Conservation (phyloP, 2,329 filamentous ascomycete species). For the Microsporum audouinii region DNA sequence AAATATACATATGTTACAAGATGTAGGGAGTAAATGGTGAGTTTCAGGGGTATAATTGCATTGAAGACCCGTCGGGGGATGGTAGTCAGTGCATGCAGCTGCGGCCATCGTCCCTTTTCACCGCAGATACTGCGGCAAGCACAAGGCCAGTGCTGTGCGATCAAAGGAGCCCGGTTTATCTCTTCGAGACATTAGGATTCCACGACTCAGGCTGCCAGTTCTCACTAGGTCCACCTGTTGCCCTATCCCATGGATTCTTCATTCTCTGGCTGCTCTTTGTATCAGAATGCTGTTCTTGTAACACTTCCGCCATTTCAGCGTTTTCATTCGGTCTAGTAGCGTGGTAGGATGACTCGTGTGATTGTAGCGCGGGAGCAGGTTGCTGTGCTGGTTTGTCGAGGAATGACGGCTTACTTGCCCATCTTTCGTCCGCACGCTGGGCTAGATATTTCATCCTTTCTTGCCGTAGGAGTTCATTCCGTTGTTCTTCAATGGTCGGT, state of each 20-base stretch:
- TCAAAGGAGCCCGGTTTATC: slow-evolving; percentile 16
- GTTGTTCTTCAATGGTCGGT: slow-evolving; percentile 48
- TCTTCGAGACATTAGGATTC: slow-evolving; percentile 39
- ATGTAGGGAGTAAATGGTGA: background rate
- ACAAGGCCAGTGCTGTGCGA: background rate
- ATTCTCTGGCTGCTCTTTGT: slow-evolving; percentile 11
- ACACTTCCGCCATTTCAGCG: slow-evolving; percentile 23
- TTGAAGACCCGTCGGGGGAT: background rate
- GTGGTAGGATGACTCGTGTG: slow-evolving; percentile 33
- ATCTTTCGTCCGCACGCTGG: slow-evolving; percentile 48
- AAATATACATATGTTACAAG: background rate
- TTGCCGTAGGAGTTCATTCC: slow-evolving; percentile 45
- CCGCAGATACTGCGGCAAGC: background rate
- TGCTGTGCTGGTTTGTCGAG: slow-evolving; percentile 46
- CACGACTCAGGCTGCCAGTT: slow-evolving; percentile 58
- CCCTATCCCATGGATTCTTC: slow-evolving; percentile 48
- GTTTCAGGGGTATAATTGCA: background rate
- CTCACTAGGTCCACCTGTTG: slow-evolving; percentile 47
- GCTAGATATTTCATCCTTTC: slow-evolving; percentile 49
- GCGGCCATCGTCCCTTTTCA: background rate
- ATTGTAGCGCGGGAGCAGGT: slow-evolving; percentile 32
- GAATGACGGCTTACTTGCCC: slow-evolving; percentile 48
- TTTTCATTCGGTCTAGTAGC: slow-evolving; percentile 14
- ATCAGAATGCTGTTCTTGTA: slow-evolving; percentile 16
- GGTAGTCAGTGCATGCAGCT: background rate